Percentiles rank a stretch among this genome's conserved stretches.
Conservation (phyloP, 2,329 filamentous ascomycete genomes). For the Penicillium vulpinum region DNA sequence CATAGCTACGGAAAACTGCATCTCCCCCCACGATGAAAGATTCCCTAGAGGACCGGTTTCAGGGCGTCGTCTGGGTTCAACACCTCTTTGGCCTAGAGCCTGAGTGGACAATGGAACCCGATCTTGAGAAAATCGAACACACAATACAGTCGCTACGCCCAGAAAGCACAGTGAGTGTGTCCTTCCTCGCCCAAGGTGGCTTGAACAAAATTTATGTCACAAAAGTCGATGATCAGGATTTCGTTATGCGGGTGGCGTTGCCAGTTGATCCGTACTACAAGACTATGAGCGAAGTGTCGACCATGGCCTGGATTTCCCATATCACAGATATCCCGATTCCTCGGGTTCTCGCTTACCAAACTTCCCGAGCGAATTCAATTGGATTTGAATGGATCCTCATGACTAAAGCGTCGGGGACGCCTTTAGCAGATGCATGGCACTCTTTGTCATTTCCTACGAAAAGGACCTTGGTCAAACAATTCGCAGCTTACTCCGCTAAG, state of each 20-base stretch:
- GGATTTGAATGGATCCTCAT: slow-evolving; percentile 21
- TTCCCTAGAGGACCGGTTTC: too few species aligned
- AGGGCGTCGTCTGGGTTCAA: too few species aligned
- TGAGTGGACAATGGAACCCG: not conserved
- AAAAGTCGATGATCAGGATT: not conserved
- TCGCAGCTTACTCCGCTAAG: slow-evolving; percentile 5
- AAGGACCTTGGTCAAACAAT: slow-evolving; percentile 1
- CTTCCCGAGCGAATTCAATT: slow-evolving; percentile 13
- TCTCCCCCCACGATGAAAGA: too few species aligned
- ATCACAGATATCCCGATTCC: slow-evolving; percentile 14
- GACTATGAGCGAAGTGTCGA: slow-evolving; percentile 15
- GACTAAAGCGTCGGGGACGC: slow-evolving; percentile 11
- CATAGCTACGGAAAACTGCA: too few species aligned
- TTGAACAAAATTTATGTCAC: not conserved
- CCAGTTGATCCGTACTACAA: slow-evolving; percentile 13
- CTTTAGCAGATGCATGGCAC: slow-evolving; percentile 8
- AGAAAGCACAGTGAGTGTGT: not conserved
- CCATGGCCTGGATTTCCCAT: slow-evolving; percentile 11
- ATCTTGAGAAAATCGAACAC: not conserved
- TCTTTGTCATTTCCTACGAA: slow-evolving; percentile 12
- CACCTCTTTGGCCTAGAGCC: not conserved
- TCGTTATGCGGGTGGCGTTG: slow-evolving; percentile 13
- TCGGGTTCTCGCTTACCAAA: slow-evolving; percentile 13
- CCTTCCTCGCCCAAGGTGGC: not conserved
- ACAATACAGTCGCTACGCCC: not conserved